Evolutionary conservation across 805 yeast genomes (phyloP).

Genomic region (Danielia reshetovae): DNA sequence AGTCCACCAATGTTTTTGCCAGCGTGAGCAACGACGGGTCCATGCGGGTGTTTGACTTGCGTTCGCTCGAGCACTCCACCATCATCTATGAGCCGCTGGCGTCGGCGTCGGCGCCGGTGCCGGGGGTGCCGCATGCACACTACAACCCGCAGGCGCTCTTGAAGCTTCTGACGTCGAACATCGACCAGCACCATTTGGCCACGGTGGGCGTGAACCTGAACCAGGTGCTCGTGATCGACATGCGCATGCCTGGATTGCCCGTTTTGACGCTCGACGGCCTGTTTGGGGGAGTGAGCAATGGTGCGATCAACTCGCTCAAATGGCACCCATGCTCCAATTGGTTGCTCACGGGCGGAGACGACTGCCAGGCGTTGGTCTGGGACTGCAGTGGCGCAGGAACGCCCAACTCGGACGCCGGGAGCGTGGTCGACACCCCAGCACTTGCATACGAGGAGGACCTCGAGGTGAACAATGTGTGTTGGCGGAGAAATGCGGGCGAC

Average conservation of each 20-base stretch:
- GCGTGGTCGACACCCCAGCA: conserved; percentile 30
- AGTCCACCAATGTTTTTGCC: conserved; percentile 74
- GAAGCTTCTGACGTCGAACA: conserved; percentile 71
- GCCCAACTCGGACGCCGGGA: conserved; percentile 7
- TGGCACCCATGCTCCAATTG: conserved; percentile 82
- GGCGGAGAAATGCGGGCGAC: conserved; percentile 64
- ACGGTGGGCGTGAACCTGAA: conserved; percentile 71
- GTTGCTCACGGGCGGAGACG: conserved; percentile 64
- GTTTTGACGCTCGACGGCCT: conserved; percentile 60
- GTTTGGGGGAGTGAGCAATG: conserved; percentile 45
- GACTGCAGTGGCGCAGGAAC: conserved; percentile 43
- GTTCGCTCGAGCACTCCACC: conserved; percentile 89
- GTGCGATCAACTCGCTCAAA: conserved; percentile 64
- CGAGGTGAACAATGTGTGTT: conserved; percentile 75
- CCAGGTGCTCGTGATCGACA: conserved; percentile 67
- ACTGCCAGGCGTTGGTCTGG: conserved; percentile 70
- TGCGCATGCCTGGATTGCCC: conserved; percentile 86
- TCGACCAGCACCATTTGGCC: conserved; percentile 80
- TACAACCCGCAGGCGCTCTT: conserved; percentile 56
- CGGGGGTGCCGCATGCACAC: conserved; percentile 2
- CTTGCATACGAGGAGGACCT: conserved; percentile 56
- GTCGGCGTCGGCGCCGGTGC: conserved; percentile 1
- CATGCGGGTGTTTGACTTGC: conserved; percentile 83
- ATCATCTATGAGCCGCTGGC: conserved; percentile 79
- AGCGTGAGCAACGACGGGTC: conserved; percentile 96